phyloP scores from a whole-genome alignment of 768 basidiomycete species.

The Rossbeevera mucosa region DNA sequence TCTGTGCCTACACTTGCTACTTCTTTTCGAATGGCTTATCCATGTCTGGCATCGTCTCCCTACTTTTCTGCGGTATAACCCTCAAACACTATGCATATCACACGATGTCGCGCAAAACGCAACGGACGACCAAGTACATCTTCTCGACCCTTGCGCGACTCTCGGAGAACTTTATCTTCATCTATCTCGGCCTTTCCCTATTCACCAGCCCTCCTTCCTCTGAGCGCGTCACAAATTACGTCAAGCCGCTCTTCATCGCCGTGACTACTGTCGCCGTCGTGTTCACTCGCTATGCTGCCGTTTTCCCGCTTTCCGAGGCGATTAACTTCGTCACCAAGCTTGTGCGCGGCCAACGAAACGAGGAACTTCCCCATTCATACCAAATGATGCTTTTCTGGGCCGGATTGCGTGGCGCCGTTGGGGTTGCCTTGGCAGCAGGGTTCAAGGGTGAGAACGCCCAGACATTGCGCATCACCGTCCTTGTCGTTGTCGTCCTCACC shows the following conservation, averaged over 20 bases:
- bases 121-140: conserved; percentile 91
- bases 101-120: conserved; percentile 95
- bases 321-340: conserved; percentile 93
- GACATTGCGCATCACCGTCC: conserved; percentile 87
- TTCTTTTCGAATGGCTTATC: conserved; percentile 96
- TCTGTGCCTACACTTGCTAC: conserved; percentile 95
- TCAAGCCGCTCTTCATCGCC: conserved; percentile 92
- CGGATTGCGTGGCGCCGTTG: conserved; percentile 92
- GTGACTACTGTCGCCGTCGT: conserved; percentile 90
- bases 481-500: conserved; percentile 93
- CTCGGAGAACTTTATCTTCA: conserved; percentile 98
- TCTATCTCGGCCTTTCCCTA: conserved; percentile 95
- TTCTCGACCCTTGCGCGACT: conserved; percentile 92
- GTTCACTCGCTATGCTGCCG: conserved; percentile 92
- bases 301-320: conserved; percentile 89
- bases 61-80: conserved; percentile 98
- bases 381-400: conserved; percentile 99
- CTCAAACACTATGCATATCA: conserved; percentile 99
- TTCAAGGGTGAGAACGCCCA: conserved; percentile 93
- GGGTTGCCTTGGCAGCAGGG: conserved; percentile 93
- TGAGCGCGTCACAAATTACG: conserved; percentile 74
- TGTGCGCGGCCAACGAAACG: conserved; percentile 77
- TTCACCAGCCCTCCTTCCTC: conserved; percentile 84
- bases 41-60: conserved; percentile 95
- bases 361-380: conserved; percentile 95